A percentile compares a stretch with the other conserved stretches of the same genome.
phyloP scores from a whole-genome alignment of 2,329 filamentous ascomycete species.

The Colletotrichum cordylinicola region DNA sequence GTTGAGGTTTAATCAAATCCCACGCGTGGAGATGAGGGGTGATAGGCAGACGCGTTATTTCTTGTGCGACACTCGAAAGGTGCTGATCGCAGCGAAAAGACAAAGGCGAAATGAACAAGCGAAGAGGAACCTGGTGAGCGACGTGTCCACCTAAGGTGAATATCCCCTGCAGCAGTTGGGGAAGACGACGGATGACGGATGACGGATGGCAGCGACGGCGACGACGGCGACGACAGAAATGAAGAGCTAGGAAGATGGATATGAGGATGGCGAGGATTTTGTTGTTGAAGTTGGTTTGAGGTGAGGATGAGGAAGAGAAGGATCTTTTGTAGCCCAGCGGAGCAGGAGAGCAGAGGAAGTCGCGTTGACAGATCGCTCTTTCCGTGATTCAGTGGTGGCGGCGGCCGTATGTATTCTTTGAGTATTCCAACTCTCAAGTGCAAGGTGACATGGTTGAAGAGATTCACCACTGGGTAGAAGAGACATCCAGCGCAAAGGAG shows the following conservation, averaged over 20 bases:
- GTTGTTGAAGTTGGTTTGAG: not conserved
- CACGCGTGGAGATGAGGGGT: not conserved
- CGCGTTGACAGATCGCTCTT: not conserved
- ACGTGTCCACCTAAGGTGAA: not conserved
- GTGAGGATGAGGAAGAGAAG: not conserved
- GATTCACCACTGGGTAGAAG: not conserved
- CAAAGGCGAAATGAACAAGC: not conserved
- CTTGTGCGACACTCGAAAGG: fast-evolving
- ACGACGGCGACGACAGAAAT: not conserved
- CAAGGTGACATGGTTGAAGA: not conserved
- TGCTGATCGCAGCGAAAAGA: not conserved
- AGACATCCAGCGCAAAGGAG: not conserved
- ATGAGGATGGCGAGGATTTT: not conserved
- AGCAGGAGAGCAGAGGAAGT: not conserved
- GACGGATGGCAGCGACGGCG: no score
- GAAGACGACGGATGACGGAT: not conserved
- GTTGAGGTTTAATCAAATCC: not conserved
- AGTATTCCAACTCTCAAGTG: not conserved
- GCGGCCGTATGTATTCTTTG: not conserved
- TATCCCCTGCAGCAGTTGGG: not conserved
- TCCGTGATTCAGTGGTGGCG: not conserved
- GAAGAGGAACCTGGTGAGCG: not conserved
- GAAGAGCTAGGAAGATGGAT: not conserved
- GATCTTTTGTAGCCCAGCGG: not conserved
- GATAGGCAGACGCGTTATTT: not conserved